Evolutionary conservation across 495 filamentous ascomycete genomes (phyloP).

Genomic region (Aspergillus panamensis): DNA sequence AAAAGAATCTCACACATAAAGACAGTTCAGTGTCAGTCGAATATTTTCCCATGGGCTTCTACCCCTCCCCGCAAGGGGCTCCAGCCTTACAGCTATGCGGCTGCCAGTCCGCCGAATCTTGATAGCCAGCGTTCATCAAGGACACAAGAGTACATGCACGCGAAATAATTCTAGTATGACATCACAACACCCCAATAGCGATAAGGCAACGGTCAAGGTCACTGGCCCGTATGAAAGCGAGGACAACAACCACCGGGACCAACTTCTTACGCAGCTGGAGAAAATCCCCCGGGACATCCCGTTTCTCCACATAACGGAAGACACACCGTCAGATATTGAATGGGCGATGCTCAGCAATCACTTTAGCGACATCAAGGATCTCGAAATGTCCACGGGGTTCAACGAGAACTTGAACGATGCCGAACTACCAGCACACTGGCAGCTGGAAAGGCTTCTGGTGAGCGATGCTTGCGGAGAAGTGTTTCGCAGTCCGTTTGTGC

Average conservation of each 20-base stretch:
- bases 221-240: constrained; percentile 11
- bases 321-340: constrained; percentile 24
- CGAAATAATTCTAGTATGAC: too few species aligned
- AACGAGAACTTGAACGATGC: constrained; percentile 27
- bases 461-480: constrained; percentile 15
- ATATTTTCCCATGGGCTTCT: too few species aligned
- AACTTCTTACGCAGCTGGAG: constrained; percentile 21
- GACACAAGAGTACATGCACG: too few species aligned
- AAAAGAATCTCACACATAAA: too few species aligned
- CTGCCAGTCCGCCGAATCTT: too few species aligned
- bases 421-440: constrained; percentile 28
- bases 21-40: too few species aligned
- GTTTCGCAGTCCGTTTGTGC: constrained; percentile 20
- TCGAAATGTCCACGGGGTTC: constrained; percentile 18
- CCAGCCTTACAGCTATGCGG: too few species aligned
- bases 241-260: constrained; percentile 5
- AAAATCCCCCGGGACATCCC: constrained; percentile 16
- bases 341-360: constrained; percentile 26
- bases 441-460: constrained; percentile 18
- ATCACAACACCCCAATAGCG: not conserved
- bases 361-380: constrained; percentile 19
- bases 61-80: too few species aligned
- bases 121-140: too few species aligned
- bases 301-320: constrained; percentile 17
- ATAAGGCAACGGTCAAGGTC: constrained; percentile 15